These are phyloP conservation scores for Pseudoturritis turrita DNA, from an alignment of 345 rosid species.

Conservation along the genomic window DNA sequence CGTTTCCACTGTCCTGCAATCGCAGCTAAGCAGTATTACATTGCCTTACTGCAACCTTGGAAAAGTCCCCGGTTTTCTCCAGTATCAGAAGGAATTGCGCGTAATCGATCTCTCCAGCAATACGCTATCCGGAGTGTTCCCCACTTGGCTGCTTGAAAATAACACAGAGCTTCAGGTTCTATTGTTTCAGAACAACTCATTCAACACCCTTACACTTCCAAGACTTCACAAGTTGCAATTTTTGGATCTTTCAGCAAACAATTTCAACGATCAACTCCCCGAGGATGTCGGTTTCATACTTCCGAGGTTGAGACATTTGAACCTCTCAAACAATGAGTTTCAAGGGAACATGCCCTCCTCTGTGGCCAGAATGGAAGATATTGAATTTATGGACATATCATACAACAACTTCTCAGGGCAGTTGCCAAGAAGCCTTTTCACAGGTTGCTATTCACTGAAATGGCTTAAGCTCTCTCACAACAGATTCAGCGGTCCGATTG, in stretches of 20 bases:
- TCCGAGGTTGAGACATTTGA: conserved; percentile 4
- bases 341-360: conserved; percentile 23
- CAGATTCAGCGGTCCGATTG: conserved; percentile 5
- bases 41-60: conserved; percentile 1
- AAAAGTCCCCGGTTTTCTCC: conserved; percentile 1
- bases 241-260: conserved; percentile 9
- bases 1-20: neutral
- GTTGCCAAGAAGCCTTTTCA: conserved; percentile 12
- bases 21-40: neutral
- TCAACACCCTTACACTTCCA: neutral
- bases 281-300: conserved; percentile 4
- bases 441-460: neutral
- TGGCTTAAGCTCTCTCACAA: conserved; percentile 25
- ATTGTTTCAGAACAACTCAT: conserved; percentile 4
- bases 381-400: conserved; percentile 25
- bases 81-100: neutral
- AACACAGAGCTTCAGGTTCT: conserved; percentile 18
- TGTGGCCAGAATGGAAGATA: neutral
- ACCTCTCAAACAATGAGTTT: conserved; percentile 22
- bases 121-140: conserved; percentile 2
- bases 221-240: neutral
- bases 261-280: neutral
- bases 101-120: conserved; percentile 14
- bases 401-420: conserved; percentile 22
- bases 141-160: conserved; percentile 22